Conservation (phyloP, 1,139 yeast species). For the Protomyces arabidopsidicola region DNA sequence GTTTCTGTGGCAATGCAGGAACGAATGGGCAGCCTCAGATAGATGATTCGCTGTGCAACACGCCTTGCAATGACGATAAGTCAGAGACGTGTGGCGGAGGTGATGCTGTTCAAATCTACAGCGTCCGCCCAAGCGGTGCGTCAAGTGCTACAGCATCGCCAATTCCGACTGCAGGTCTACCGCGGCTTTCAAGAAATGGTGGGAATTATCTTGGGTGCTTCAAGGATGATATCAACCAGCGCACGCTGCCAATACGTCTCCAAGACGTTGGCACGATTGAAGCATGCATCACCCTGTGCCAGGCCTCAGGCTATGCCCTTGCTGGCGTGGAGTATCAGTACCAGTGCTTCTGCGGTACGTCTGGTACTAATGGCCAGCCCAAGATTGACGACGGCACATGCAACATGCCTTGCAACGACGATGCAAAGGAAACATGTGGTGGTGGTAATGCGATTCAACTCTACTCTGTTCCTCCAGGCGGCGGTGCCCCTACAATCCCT, state of each 20-base stretch:
- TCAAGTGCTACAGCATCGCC: background rate
- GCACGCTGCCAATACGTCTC: background rate
- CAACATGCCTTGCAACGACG: background rate
- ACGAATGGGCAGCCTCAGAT: background rate
- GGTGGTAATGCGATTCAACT: background rate
- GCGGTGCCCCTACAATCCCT: conserved; percentile 5
- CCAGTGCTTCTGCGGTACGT: conserved; percentile 2
- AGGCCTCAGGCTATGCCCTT: background rate
- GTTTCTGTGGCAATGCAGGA: conserved; percentile 4
- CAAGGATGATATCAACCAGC: background rate
- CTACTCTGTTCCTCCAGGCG: conserved; percentile 11
- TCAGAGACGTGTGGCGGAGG: conserved; percentile 2
- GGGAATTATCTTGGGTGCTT: conserved; percentile 11
- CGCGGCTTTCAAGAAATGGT: background rate
- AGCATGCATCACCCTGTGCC: background rate
- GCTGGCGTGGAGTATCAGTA: background rate
- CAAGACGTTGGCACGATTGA: conserved; percentile 3
- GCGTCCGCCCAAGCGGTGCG: background rate
- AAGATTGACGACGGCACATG: background rate
- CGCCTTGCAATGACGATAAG: background rate
- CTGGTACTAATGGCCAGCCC: background rate
- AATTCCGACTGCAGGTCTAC: background rate
- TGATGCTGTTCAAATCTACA: background rate
- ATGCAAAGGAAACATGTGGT: background rate
- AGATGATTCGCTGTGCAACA: background rate